Evolutionary conservation across 257 asterid species (phyloP), one percentile per base, ranked within the genome.

Genomic region (Haberlea rhodopensis): DNA sequence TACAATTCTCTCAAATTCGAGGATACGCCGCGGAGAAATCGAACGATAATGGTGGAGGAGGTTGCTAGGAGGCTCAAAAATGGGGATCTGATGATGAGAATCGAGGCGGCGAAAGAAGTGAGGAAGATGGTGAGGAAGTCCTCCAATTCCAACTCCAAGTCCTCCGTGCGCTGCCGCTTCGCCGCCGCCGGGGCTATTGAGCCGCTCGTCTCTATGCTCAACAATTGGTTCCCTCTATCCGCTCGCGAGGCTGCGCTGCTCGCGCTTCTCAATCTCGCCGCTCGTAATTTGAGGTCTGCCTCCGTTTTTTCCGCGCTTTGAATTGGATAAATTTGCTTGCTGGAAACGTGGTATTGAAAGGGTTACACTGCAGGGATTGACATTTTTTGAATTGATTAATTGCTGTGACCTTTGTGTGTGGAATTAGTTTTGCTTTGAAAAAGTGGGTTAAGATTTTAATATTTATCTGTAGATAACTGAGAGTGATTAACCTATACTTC

Each of bases 201-300:
- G 71, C 97, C 97, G 60, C 91, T 90, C 48, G 85, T 90, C 34
- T 68, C 85, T 60, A 84, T 90, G 96, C 90, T 90, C 52, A 81
- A 72, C 61, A 53, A 65, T 26, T 77, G 84, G 34, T 71, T 74
- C 31, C 78, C 89, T 18, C 73, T 85, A 28, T 73, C 73, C 13
- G 92, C 96, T 69, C 90, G 96, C 19, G 97, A 90, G 75, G 76
- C 95, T 24, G 92, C 95, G 24, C 85, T 90, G 2, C 85, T 90
- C 43, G 97, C 97, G 55, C 87, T 90, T 75, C 96, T 90, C 72
- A 90, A 90, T 73, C 95, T 90, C 71, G 97, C 97, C 31, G 94
- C 85, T 63, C 96, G 97, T 28, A 76, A 90, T 75, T 90, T 82
- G 74, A 76, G 88, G 97, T 87, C 10, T 20, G 19, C 23, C 46